Conservation (phyloP, 169 alveolate species). For the Perkinsus olseni region DNA sequence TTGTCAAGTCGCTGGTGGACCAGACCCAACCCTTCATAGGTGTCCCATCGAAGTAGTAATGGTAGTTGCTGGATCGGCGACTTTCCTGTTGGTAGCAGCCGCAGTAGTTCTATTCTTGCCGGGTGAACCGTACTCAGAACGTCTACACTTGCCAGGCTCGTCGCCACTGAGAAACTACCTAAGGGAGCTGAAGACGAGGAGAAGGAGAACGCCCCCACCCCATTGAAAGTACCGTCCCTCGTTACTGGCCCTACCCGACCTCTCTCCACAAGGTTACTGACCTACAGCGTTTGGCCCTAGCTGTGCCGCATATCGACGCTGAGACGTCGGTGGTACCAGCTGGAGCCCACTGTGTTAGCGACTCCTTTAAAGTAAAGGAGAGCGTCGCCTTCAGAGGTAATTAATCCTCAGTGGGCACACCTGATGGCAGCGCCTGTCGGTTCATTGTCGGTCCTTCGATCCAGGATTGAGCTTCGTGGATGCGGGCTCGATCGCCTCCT, state of each 20-base stretch:
- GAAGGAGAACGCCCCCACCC: conserved; percentile 29
- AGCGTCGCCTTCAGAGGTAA: conserved; percentile 39
- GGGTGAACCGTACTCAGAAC: too few relatives aligned
- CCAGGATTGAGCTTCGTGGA: conserved; percentile 45
- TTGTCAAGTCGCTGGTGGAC: conserved; percentile 41
- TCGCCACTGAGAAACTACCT: neutral
- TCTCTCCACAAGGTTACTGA: conserved; percentile 39
- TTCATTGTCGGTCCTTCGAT: too few relatives aligned
- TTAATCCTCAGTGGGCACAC: neutral
- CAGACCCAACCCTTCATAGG: conserved; percentile 23
- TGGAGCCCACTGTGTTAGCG: conserved; percentile 58
- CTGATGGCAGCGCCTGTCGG: conserved; percentile 14
- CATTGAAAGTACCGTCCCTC: conserved; percentile 18
- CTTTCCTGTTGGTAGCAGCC: too few relatives aligned
- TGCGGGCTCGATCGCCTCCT: conserved; percentile 26
- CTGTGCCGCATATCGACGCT: conserved; percentile 62
- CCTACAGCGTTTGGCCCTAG: conserved; percentile 56
- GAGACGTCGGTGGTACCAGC: conserved; percentile 59
- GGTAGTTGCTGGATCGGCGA: neutral
- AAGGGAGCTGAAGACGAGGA: conserved; percentile 7
- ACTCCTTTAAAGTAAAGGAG: conserved; percentile 56
- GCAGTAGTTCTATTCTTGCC: too few relatives aligned
- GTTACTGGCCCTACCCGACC: conserved; percentile 35
- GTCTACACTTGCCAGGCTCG: neutral
- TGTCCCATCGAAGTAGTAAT: conserved; percentile 23